Evolutionary conservation across 768 basidiomycete species (phyloP), one percentile per base, ranked within the genome.

Genomic region (Macrolepiota albuminosa): DNA sequence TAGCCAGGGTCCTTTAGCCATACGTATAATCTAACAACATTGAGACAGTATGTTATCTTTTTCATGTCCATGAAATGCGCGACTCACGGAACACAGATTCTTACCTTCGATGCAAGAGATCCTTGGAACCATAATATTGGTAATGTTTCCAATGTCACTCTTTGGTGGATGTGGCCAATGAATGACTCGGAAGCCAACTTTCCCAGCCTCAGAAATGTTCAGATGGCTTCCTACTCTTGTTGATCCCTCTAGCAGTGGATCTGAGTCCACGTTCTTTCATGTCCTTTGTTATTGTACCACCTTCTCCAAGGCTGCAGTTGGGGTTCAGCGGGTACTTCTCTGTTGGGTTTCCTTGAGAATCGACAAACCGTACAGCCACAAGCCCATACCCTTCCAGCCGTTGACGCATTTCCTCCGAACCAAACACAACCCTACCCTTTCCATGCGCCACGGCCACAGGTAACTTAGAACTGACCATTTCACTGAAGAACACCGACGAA

Each of bases 361-460:
- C 90, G 60, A 98, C 82, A 71, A 90, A 99, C 57, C 88, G 87
- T n/a, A 92, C 68, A 1, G 87, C 90, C n/a, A 90, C 79, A 40
- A 91, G 77, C 0, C 84, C 84, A 14, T 75, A 67, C 5, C 66
- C 57, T 60, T 81, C 75, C 46, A 89, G 68, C 8, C 66, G 61
- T 0, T 71, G 68, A 47, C 64, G 64, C 36, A 72, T 71, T 7
- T 67, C 71, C 21, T 74, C 63, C 8, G 72, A 67, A 6, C 67
- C 58, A 66, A 93, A 93, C 1, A 82, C 77, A 14, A 81, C 89
- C 40, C 92, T n/a, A n/a, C n/a, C n/a, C n/a, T n/a, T n/a, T n/a
- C n/a, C n/a, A n/a, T n/a, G n/a, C n/a, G n/a, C n/a, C n/a, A n/a
- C n/a, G n/a, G n/a, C n/a, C n/a, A n/a, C n/a, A n/a, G n/a, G n/a